phyloP scores from a whole-genome alignment of 352 stramenopile species.

The Peronospora belbahrii region DNA sequence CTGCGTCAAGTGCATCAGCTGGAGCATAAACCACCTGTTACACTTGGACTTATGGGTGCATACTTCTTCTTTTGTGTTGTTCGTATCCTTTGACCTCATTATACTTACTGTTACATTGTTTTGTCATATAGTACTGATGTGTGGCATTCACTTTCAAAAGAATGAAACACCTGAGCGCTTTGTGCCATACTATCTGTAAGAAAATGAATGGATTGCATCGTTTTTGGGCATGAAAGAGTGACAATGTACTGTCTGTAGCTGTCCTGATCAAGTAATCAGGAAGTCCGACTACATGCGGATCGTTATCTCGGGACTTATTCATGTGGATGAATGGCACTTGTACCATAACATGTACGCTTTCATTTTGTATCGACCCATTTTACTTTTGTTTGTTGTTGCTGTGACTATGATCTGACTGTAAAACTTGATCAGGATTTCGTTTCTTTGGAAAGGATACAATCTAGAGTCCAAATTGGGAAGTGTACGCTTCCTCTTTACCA shows the following conservation, averaged over 20 bases:
- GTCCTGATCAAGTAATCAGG: constrained; percentile 48
- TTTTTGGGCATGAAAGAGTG: background rate
- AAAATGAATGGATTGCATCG: background rate
- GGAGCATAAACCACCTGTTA: constrained; percentile 53
- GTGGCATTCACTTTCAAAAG: constrained; percentile 46
- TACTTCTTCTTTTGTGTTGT: background rate
- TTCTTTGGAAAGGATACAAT: constrained; percentile 84
- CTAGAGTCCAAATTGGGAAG: constrained; percentile 59
- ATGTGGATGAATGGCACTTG: constrained; percentile 84
- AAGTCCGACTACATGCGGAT: constrained; percentile 43
- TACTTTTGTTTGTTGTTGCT: too few relatives aligned
- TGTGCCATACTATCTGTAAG: constrained; percentile 39
- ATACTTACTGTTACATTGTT: background rate
- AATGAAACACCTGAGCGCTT: constrained; percentile 30
- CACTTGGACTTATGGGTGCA: constrained; percentile 42
- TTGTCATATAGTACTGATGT: constrained; percentile 34
- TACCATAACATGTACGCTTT: constrained; percentile 86
- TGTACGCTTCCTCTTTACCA: constrained; percentile 37
- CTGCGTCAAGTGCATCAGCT: constrained; percentile 36
- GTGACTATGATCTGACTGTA: constrained; percentile 2
- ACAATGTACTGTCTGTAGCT: constrained; percentile 38
- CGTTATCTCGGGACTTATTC: constrained; percentile 69
- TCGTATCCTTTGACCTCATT: background rate
- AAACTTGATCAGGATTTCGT: constrained; percentile 48
- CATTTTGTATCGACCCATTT: background rate